Evolutionary conservation across 2,329 filamentous ascomycete genomes (phyloP), one percentile per base, ranked within the genome.

Genomic region (Teratosphaeria destructans): DNA sequence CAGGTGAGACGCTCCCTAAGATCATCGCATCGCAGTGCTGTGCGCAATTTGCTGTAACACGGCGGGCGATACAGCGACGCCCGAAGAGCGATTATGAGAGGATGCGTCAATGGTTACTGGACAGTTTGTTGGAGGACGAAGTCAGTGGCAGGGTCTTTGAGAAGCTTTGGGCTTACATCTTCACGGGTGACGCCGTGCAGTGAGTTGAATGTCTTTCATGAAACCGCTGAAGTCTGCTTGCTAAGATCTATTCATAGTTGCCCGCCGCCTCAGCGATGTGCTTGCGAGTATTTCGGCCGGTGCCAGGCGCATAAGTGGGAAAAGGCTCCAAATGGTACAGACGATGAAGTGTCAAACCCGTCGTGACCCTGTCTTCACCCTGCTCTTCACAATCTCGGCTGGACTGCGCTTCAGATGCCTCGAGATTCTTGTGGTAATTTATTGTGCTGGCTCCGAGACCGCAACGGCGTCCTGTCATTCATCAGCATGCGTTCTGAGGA

Each of bases 121-220:
- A 77, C 3, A 82, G 80, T 0, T 64, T 73, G 0, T 62, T 82
- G 56, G 67, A 67, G 1, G 80, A 83, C 70, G 76, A 74, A 19
- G 71, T 81, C 39, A 79, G 76, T 63, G 80, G 81, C 4, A 68
- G 80, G n/a, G 75, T 82, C 7, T 76, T 83, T 68, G 81, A 83
- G 64, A 82, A 83, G 69, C 77, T 77, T 3, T 83, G 81, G 81
- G 81, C 82, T 60, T 82, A 78, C 79, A 76, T 68, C 75, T 76
- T 65, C 57, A 61, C 61, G 5, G 59, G 61, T 1, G 57, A 65
- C 27, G 58, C 64, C 49, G 63, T 66, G n/a, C 61, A 64, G 61
- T 64, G 34, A 53, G 62, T 61, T 12, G 19, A n/a, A 8, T 19
- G 53, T 11, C 19, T 23, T 16, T 5, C 7, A 5, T 32, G 29